phyloP scores from a whole-genome alignment of 495 filamentous ascomycete genomes.

The Xylaria curta region DNA sequence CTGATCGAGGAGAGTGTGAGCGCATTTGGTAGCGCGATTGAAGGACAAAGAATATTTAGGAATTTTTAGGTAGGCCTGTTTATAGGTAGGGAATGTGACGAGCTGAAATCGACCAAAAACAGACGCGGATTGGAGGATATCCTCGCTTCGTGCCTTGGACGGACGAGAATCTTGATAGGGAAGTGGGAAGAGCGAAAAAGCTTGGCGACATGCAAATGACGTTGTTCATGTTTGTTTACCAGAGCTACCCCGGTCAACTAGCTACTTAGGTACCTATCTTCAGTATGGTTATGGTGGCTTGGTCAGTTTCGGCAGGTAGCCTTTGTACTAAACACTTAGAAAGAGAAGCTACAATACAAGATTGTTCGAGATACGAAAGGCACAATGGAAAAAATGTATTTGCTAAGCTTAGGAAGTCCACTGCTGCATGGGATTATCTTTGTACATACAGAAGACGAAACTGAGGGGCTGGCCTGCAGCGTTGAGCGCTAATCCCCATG shows the following conservation, averaged over 20 bases:
- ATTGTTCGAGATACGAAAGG: no score
- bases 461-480: no score
- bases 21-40: background rate
- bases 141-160: constrained; percentile 48
- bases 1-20: no score
- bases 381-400: no score
- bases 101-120: background rate
- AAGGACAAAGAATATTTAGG: background rate
- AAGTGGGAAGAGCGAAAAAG: constrained; percentile 68
- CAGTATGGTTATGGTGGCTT: no score
- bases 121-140: background rate
- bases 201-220: constrained; percentile 16
- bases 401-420: no score
- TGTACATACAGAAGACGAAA: no score
- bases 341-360: no score
- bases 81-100: background rate
- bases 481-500: no score
- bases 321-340: no score
- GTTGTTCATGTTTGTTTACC: background rate
- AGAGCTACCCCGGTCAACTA: background rate
- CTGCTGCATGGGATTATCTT: no score
- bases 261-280: background rate
- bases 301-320: no score
- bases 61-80: background rate
- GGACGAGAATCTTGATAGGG: constrained; percentile 10